Evolutionary conservation across 73 alveolate species (phyloP).

Genomic region (Paramecium biaurelia): DNA sequence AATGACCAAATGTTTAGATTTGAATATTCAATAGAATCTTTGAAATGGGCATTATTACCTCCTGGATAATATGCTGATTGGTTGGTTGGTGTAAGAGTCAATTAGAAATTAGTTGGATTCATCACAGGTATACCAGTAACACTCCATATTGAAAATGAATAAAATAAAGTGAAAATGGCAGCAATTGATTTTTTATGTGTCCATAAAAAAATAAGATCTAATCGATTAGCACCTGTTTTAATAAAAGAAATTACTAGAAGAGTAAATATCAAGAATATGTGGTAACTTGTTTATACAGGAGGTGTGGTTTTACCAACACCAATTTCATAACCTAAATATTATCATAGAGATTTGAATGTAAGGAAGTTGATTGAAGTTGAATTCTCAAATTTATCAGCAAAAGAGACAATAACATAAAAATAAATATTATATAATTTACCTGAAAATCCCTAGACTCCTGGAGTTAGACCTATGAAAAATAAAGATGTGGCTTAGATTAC

Average conservation of each 20-base stretch:
- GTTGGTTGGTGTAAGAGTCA: conserved; percentile 88
- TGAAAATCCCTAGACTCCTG: conserved; percentile 78
- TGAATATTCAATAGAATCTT: conserved; percentile 92
- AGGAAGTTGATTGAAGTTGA: conserved; percentile 95
- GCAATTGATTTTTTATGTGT: conserved; percentile 98
- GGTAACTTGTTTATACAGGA: conserved; percentile 97
- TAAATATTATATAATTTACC: conserved; percentile 84
- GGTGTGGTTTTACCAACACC: conserved; percentile 92
- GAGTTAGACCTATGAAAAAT: conserved; percentile 88
- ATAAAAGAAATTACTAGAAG: conserved; percentile 97
- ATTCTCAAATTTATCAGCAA: conserved; percentile 74
- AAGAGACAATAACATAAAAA: conserved; percentile 81
- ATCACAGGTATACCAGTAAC: conserved; percentile 98
- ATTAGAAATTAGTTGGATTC: conserved; percentile 93
- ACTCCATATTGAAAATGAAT: conserved; percentile 63
- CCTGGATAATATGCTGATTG: conserved; percentile 86
- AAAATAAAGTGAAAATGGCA: conserved; percentile 85
- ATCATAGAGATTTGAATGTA: conserved; percentile 94
- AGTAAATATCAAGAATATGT: conserved; percentile 86
- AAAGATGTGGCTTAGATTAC: conserved; percentile 84
- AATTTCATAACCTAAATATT: conserved; percentile 85
- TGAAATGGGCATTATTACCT: conserved; percentile 95
- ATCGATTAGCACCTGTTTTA: conserved; percentile 96
- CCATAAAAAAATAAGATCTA: conserved; percentile 92
- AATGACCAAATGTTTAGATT: conserved; percentile 97